Conservation (phyloP, 2,329 filamentous ascomycete genomes). For the Aspergillus melleus region DNA sequence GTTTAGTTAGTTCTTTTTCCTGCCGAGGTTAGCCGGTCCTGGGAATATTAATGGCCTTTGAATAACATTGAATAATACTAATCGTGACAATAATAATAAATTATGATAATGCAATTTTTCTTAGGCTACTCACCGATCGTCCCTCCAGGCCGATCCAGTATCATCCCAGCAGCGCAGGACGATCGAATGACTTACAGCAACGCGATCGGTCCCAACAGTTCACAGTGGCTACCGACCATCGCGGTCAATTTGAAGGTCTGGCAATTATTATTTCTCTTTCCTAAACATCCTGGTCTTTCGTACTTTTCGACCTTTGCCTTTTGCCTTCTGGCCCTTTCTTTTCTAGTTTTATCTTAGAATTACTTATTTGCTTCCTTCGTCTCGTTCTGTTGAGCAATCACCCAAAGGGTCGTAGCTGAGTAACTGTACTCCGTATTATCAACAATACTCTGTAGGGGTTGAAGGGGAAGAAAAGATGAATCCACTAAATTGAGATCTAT, state of each 20-base stretch:
- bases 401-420: not conserved
- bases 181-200: slow-evolving; percentile 28
- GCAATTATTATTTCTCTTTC: not conserved
- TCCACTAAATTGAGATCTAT: slow-evolving; percentile 8
- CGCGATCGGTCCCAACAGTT: slow-evolving; percentile 22
- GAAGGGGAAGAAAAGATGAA: not conserved
- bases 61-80: not conserved
- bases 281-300: not conserved
- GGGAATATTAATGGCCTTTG: not conserved
- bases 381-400: not conserved
- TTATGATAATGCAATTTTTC: not conserved
- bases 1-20: not conserved
- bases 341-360: not conserved
- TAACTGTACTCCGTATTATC: not conserved
- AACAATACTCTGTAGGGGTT: not conserved
- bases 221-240: slow-evolving; percentile 13
- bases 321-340: not conserved
- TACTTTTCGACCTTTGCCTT: not conserved
- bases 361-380: not conserved
- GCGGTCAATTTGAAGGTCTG: slow-evolving; percentile 6
- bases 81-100: not conserved
- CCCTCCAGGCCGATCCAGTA: slow-evolving; percentile 19
- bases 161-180: slow-evolving; percentile 23
- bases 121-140: slow-evolving; percentile 7
- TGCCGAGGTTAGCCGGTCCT: not conserved